Evolutionary conservation across 2,329 filamentous ascomycete genomes (phyloP).

Genomic region (Microcyclospora pomicola): DNA sequence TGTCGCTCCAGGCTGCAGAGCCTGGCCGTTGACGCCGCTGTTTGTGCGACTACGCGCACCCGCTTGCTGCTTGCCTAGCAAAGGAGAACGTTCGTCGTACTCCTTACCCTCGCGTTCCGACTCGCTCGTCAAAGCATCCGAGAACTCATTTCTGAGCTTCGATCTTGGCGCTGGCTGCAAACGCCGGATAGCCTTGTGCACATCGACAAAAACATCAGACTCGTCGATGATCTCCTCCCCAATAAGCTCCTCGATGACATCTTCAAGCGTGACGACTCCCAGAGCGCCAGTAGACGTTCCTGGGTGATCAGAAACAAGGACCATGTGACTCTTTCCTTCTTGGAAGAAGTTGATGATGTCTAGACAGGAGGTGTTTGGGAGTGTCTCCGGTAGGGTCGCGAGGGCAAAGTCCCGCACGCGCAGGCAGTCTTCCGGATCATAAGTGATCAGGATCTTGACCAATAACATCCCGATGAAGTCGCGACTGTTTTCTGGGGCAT

Average conservation of each 20-base stretch:
- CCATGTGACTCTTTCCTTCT: conserved; percentile 98
- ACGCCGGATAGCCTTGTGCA: conserved; percentile 92
- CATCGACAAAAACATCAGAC: conserved; percentile 94
- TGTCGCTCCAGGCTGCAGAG: conserved; percentile 16
- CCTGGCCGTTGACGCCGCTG: conserved; percentile 18
- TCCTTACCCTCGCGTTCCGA: conserved; percentile 12
- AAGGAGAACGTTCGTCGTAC: conserved; percentile 16
- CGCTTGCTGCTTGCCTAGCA: conserved; percentile 10
- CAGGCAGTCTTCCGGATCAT: conserved; percentile 85
- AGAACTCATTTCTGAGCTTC: conserved; percentile 4
- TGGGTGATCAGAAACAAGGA: conserved; percentile 78
- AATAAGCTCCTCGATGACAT: conserved; percentile 97
- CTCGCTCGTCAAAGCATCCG: conserved; percentile 7
- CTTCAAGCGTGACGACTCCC: conserved; percentile 89
- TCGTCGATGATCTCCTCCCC: conserved; percentile 99
- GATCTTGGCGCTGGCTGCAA: conserved; percentile 66
- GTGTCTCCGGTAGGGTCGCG: conserved; percentile 86
- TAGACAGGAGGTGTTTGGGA: conserved; percentile 87
- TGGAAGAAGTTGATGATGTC: conserved; percentile 99
- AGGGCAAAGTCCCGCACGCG: conserved; percentile 81
- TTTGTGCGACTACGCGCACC: conserved; percentile 12
- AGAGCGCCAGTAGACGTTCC: conserved; percentile 84
- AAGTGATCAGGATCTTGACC: conserved; percentile 97
- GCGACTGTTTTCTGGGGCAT: conserved; percentile 64
- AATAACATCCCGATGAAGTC: conserved; percentile 97